Base-by-base conservation (phyloP, 371 early-diverging fungal genomes). In the Cokeromyces recurvatus region DNA sequence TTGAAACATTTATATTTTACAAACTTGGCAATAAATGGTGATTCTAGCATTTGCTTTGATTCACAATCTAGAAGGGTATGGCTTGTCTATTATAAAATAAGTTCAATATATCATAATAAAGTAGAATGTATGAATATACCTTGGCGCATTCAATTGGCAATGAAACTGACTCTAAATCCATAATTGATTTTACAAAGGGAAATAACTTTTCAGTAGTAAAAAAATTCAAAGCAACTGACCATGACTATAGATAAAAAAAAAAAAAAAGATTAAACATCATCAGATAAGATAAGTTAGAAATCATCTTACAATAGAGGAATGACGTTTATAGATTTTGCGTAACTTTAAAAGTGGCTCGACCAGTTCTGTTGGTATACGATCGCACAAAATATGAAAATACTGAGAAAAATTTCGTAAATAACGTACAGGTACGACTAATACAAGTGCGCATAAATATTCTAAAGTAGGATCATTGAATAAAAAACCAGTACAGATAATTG, bases 91-190 rank as follows among this genome's bases (percentile, higher is more conserved):
- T 3, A 34, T 34, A 15, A n/a, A 34, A n/a, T 34, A 27, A 7
- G 29, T 27, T 27, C 11, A 7, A 27, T 5, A 5, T 11, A 7
- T 27, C 29, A 7, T 11, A 27, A 7, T 27, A 5, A 27, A 5
- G 5, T 7, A 5, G 7, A 27, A 7, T 11, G 5, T 7, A 7
- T 27, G 29, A 7, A 27, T n/a, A 34, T 34, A 77, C 78, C 65
- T 78, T 81, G 22, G 66, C 55, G 21, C 74, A 77, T 24, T 80
- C 80, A 6, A 65, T 53, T 5, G 81, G 78, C 42, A 81, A 56
- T 10, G 77, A 78, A 1, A 78, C 78, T 1, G 81, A 77, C 29
- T 81, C 81, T 43, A 78, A 61, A 19, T 75, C 72, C 81, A 78
- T 81, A 8, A 81, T 65, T 16, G 75, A 70, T 29, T 66, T 69